A percentile compares a stretch with the other conserved stretches of the same genome.
Evolutionary conservation across 148 eudicot genomes (phyloP).

Genomic region (Amaranthus hypochondriacus): DNA sequence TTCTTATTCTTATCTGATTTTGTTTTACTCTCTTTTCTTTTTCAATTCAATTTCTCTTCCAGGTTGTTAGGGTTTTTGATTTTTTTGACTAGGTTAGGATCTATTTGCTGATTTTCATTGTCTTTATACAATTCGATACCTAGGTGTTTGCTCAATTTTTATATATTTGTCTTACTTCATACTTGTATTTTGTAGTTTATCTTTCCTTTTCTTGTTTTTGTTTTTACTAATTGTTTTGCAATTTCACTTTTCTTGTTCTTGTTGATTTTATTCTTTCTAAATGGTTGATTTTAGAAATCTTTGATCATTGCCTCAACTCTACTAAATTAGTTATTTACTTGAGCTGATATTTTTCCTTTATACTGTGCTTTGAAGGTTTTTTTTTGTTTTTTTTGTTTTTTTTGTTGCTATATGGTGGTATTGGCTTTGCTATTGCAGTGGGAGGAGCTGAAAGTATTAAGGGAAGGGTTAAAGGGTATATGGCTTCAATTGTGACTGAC

Average conservation of each 20-base stretch:
- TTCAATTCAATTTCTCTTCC: background rate
- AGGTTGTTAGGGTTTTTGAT: constrained; percentile 33
- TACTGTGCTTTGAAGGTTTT: background rate
- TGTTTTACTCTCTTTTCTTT: background rate
- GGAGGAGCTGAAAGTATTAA: constrained; percentile 34
- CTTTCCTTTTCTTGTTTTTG: background rate
- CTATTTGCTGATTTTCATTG: constrained; percentile 7
- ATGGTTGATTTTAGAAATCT: too few species aligned
- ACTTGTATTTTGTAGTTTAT: background rate
- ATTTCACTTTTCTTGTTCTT: too few species aligned
- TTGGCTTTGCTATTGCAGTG: constrained; percentile 19
- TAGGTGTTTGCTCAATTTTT: constrained; percentile 11
- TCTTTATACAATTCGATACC: background rate
- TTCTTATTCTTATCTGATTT: constrained; percentile 1
- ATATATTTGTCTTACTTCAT: background rate
- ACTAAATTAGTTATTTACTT: background rate
- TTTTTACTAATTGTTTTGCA: background rate
- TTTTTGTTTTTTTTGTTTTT: background rate
- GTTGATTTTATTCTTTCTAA: background rate
- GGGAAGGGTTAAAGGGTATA: constrained; percentile 32
- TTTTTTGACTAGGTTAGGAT: constrained; percentile 8
- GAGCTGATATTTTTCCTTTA: background rate
- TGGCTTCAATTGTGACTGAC: constrained; percentile 66
- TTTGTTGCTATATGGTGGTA: background rate
- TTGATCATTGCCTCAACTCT: too few species aligned